Evolutionary conservation across 306 rosid genomes (phyloP).

Genomic region (barrel medic (Medicago truncatula)): MtrunA17r5.0-ANR NC_053048.1:1489501-1490000

Average conservation of each 20-base stretch:
- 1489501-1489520: too few relatives aligned
- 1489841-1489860: constrained; percentile 90
- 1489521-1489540: too few relatives aligned
- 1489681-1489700: not conserved
- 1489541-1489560: too few relatives aligned
- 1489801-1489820: constrained; percentile 85
- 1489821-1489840: constrained; percentile 93
- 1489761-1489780: constrained; percentile 74
- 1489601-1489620: not conserved
- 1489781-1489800: constrained; percentile 75
- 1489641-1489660: constrained; percentile 1
- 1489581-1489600: not conserved
- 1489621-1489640: not conserved
- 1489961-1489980: not conserved
- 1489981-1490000: not conserved
- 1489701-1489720: too few relatives aligned
- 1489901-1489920: not conserved
- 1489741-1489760: constrained; percentile 39
- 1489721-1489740: not conserved
- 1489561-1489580: too few relatives aligned
- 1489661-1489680: not conserved
- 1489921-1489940: not conserved
- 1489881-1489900: constrained; percentile 28
- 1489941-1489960: not conserved
- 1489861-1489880: constrained; percentile 60